Evolutionary conservation across 805 yeast genomes (phyloP).

Genomic region (Wickerhamiella sergipiensis): DNA sequence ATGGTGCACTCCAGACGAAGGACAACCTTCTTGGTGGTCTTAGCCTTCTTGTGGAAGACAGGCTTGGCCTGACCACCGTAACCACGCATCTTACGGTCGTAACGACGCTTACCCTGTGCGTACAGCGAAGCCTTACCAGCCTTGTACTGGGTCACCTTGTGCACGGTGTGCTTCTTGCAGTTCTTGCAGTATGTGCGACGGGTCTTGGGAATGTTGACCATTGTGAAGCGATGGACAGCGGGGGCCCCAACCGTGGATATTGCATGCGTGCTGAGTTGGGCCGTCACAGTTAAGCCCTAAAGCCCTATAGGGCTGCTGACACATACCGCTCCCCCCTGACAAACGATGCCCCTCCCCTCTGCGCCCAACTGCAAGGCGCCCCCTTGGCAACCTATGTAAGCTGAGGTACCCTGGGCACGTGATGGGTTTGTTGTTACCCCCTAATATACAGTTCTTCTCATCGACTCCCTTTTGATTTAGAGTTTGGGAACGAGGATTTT

Average conservation of each 20-base stretch:
- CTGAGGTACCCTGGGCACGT: not conserved
- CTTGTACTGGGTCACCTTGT: constrained; percentile 99
- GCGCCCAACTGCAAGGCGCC: no score
- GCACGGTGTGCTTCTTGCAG: constrained; percentile 99
- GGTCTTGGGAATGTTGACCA: constrained; percentile 99
- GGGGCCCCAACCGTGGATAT: not conserved
- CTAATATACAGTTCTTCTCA: not conserved
- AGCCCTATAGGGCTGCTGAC: not conserved
- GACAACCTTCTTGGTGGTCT: constrained; percentile 99
- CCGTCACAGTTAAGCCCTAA: not conserved
- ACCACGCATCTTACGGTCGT: constrained; percentile 99
- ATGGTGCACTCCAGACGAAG: constrained; percentile 97
- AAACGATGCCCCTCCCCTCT: no score
- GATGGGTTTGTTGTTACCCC: not conserved
- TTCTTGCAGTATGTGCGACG: constrained; percentile 99
- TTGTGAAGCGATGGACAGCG: constrained; percentile 11
- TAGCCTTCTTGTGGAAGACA: constrained; percentile 99
- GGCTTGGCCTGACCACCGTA: constrained; percentile 99
- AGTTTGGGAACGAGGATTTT: not conserved
- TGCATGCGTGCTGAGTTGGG: not conserved
- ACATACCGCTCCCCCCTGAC: no score
- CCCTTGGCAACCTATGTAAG: no score
- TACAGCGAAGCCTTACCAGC: constrained; percentile 99
- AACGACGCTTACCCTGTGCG: constrained; percentile 99
- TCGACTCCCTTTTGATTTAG: not conserved